Base-by-base conservation (phyloP, 192 early-diverging fungal species). In the Pilobolus umbonatus region DNA sequence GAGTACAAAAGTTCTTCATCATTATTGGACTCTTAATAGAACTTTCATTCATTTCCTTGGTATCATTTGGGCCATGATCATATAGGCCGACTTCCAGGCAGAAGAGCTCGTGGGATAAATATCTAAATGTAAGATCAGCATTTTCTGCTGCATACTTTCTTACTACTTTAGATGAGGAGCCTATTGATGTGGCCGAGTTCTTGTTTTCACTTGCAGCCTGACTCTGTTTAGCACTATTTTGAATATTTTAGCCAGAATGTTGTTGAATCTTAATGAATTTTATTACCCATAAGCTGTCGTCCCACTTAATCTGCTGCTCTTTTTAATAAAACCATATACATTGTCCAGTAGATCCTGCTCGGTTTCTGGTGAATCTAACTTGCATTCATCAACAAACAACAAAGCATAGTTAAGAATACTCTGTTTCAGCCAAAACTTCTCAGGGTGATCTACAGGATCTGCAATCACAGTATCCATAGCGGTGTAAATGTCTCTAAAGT, bases 1-100 rank as follows among this genome's bases (percentile, higher is more conserved):
- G 52, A 55, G 4, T 19, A 38, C 36, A 38, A 25, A 55, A 40
- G 21, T 40, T 55, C 36, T 55, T 55, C 22, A 55, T 55, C 53
- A 55, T 55, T 55, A 55, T 40, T 19, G 53, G 53, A 21, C 19
- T 40, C 25, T 55, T 40, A 35, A 55, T 55, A 12, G 31, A 17
- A n/a, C 5, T 35, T 38, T 55, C 53, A 11, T 40, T 55, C 10
- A 55, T n/a, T 22, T 55, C 53, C 25, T 55, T 55, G 12, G 53
- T 55, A 21, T 29, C 24, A 55, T 40, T 26, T 11, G 35, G 34
- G 5, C 53, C 53, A 39, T 35, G 4, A 40, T 55, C 36, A 7
- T 31, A 21, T 12, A 55, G 30, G 36, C 36, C 24, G 25, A 55
- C 24, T 38, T 55, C 36, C 19, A 55, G 36, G 19, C 53, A 55